Percentiles rank a stretch among this genome's conserved stretches.
Conservation (phyloP, 1,284 basidiomycete genomes). For the Vanrija sp. region DNA sequence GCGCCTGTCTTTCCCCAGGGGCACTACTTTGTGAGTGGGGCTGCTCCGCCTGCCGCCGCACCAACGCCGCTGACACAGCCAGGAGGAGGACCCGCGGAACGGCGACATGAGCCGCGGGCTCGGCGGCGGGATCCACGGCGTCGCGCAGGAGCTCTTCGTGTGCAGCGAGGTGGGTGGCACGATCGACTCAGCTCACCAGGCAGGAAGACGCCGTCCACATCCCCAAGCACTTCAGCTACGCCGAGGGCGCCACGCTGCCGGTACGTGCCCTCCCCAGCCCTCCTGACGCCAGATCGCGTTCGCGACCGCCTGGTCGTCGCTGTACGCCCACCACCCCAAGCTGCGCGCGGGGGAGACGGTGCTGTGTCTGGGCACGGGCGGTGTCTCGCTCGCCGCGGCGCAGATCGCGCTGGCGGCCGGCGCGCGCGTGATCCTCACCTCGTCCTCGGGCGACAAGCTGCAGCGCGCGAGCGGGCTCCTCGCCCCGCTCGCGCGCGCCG, state of each 20-base stretch:
- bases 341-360: constrained; percentile 49
- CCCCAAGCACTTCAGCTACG: constrained; percentile 43
- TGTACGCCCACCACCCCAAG: constrained; percentile 44
- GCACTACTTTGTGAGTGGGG: constrained; percentile 32
- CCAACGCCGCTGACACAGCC: neutral
- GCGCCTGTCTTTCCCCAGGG: constrained; percentile 35
- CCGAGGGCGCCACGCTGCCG: constrained; percentile 46
- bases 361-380: constrained; percentile 50
- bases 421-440: constrained; percentile 48
- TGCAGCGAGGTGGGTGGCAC: constrained; percentile 17
- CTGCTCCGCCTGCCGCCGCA: neutral
- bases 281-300: constrained; percentile 22
- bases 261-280: constrained; percentile 12
- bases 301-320: constrained; percentile 48
- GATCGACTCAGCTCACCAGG: neutral
- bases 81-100: constrained; percentile 40
- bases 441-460: constrained; percentile 47
- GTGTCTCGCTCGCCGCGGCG: constrained; percentile 50
- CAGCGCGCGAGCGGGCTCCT: constrained; percentile 32
- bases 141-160: constrained; percentile 36
- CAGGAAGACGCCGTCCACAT: constrained; percentile 35
- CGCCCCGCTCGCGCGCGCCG: constrained; percentile 21
- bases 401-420: constrained; percentile 46
- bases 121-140: constrained; percentile 48
- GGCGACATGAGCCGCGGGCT: constrained; percentile 37